A percentile compares a stretch with the other conserved stretches of the same genome.
phyloP scores from a whole-genome alignment of 345 rosid species.

The Stellera chamaejasme region DNA sequence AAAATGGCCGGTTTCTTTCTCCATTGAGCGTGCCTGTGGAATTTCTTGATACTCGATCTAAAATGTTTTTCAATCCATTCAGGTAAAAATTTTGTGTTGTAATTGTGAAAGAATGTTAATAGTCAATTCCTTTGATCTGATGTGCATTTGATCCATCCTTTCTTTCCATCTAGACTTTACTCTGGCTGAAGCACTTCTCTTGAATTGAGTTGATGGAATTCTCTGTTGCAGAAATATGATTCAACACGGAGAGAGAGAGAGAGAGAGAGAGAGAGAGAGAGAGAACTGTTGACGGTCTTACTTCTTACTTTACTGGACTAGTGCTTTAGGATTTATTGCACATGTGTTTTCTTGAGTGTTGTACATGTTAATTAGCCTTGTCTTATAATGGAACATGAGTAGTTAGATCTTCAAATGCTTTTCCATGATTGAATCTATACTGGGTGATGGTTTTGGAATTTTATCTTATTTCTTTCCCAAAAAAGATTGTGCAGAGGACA shows the following conservation, averaged over 20 bases:
- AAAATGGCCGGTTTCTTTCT: constrained; percentile 40
- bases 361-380: no score
- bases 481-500: no score
- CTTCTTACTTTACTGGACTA: constrained; percentile 1
- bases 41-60: constrained; percentile 57
- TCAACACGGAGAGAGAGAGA: constrained; percentile 19
- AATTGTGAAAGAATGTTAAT: background rate
- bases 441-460: background rate
- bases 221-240: constrained; percentile 39
- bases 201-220: constrained; percentile 59
- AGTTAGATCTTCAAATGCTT: no score
- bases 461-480: no score
- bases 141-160: no score
- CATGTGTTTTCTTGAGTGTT: no score
- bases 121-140: no score
- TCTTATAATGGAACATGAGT: no score
- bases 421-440: no score
- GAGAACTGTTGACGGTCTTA: constrained; percentile 52
- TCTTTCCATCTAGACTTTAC: background rate
- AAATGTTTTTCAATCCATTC: constrained; percentile 92
- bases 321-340: no score
- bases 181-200: constrained; percentile 11
- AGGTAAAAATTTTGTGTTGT: constrained; percentile 34
- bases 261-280: no score
- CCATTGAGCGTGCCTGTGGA: constrained; percentile 59